A percentile compares a stretch with the other conserved stretches of the same genome.
These are phyloP conservation scores for Amphibolis antarctica DNA, from an alignment of 106 monocot genomes.

Conservation along the genomic window DNA sequence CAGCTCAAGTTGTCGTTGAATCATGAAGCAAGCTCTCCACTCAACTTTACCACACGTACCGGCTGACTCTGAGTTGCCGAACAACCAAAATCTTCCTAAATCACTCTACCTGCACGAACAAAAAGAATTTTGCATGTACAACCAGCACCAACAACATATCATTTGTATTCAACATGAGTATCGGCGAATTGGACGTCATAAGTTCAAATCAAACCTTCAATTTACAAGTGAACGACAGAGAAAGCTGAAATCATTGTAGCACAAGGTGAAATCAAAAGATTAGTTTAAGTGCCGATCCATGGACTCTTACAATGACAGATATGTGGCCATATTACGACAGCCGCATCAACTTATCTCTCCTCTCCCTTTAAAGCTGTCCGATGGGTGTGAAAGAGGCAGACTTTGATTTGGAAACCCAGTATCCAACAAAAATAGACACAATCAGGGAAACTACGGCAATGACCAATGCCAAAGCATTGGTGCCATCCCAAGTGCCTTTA, in stretches of 20 bases:
- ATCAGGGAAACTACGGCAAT: constrained; percentile 49
- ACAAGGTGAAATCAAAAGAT: not conserved
- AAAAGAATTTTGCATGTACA: too few species aligned
- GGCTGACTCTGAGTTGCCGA: too few species aligned
- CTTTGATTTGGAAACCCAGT: constrained; percentile 46
- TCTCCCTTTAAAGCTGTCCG: constrained; percentile 26
- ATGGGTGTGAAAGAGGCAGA: constrained; percentile 73
- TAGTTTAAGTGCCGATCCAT: not conserved
- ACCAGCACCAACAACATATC: too few species aligned
- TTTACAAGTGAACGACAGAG: not conserved
- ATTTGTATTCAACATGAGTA: too few species aligned
- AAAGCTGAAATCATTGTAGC: not conserved
- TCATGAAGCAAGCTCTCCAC: too few species aligned
- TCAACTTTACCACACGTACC: too few species aligned
- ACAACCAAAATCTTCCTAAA: too few species aligned
- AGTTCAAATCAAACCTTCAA: not conserved
- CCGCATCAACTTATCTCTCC: not conserved
- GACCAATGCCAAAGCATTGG: constrained; percentile 67
- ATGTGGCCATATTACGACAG: not conserved
- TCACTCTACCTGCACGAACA: too few species aligned
- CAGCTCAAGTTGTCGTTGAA: too few species aligned
- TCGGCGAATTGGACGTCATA: not conserved
- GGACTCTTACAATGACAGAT: not conserved
- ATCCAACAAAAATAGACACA: constrained; percentile 56
- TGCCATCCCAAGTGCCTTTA: constrained; percentile 48